Base-by-base conservation (phyloP, 1,284 basidiomycete species). In the Sanghuangporus baumii region DNA sequence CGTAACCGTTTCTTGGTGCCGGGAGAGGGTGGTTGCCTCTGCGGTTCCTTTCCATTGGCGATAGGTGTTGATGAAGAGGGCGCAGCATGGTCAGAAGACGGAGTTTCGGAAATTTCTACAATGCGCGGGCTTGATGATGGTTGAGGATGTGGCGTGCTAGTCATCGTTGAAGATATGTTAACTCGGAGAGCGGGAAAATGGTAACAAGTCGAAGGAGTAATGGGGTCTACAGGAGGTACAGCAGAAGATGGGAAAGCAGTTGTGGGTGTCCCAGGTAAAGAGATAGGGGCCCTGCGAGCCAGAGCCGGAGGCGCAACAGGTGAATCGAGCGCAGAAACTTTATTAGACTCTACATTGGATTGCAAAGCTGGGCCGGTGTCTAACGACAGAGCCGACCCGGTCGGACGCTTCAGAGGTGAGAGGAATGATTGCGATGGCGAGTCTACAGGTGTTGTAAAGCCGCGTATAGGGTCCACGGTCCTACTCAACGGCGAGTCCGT, bases 211-310 rank as follows among this genome's bases (percentile, higher is more conserved):
- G 48, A 26, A 7, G 64, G 60, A 43, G 64, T 62, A 3, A 57
- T 55, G 1, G 60, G 56, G 18, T 43, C 64, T 16, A 54, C 61
- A 20, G 43, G 54, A 55, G 64, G 57, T 36, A 61, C 34, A 34
- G 66, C n/a, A 55, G 52, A 50, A 6, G 54, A 46, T 37, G 66
- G 48, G 56, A 38, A 46, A 4, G 64, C 20, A n/a, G 43, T 26
- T 23, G 61, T 62, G 36, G 64, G 64, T 37, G 64, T 65, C 9
- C 64, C 61, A 16, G 64, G 64, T 18, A 65, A 47, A 11, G 64
- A 65, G 40, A 65, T 65, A 9, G 57, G 57, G 11, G 43, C 60
- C 31, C 58, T 51, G n/a, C 64, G 64, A 11, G 16, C 20, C 37
- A 59, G 18, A 12, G 61, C 61, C n/a, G 64, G 64, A 40, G 64